These are phyloP conservation scores for Tolypocladium sp. DNA, from an alignment of 2,329 filamentous ascomycete genomes.

Conservation along the genomic window DNA sequence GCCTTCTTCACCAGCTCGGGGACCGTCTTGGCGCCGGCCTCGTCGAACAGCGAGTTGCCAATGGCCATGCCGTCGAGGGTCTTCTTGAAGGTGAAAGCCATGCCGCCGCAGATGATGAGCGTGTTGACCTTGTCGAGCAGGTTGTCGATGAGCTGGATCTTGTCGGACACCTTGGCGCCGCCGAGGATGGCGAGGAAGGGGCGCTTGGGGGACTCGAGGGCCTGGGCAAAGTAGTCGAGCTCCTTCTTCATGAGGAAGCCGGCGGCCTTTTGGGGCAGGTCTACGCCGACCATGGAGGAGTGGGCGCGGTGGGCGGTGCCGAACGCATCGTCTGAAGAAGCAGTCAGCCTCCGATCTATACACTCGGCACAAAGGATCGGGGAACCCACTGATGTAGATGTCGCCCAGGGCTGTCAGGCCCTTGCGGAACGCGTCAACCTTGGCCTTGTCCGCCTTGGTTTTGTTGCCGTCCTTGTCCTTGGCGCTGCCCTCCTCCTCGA, in stretches of 20 bases:
- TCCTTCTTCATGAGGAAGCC: slow-evolving; percentile 99
- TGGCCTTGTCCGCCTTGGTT: slow-evolving; percentile 90
- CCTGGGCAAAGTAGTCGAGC: slow-evolving; percentile 98
- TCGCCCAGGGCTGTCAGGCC: slow-evolving; percentile 90
- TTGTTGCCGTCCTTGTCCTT: slow-evolving; percentile 96
- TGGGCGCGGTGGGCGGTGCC: slow-evolving; percentile 97
- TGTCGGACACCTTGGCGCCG: slow-evolving; percentile 97
- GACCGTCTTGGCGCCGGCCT: slow-evolving; percentile 88
- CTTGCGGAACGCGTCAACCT: slow-evolving; percentile 91
- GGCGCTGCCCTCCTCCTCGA: slow-evolving; percentile 93
- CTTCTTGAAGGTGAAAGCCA: slow-evolving; percentile 99
- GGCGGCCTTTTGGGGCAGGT: slow-evolving; percentile 92
- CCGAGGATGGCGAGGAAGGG: slow-evolving; percentile 98
- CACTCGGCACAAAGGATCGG: background rate
- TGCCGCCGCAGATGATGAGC: slow-evolving; percentile 90
- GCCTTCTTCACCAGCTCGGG: slow-evolving; percentile 85
- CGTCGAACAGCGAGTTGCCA: slow-evolving; percentile 85
- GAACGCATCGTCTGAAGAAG: slow-evolving; percentile 76
- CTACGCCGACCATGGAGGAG: slow-evolving; percentile 97
- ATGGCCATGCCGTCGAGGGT: slow-evolving; percentile 86
- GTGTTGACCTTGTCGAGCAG: slow-evolving; percentile 96
- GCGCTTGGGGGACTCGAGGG: slow-evolving; percentile 83
- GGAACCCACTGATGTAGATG: slow-evolving; percentile 79
- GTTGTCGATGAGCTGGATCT: slow-evolving; percentile 99
- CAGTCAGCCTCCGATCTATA: slow-evolving; percentile 11